Percentiles rank a stretch among this genome's conserved stretches.
These are phyloP conservation scores for Neopestalotiopsis sp. DNA, from an alignment of 2,329 filamentous ascomycete species.

Conservation along the genomic window DNA sequence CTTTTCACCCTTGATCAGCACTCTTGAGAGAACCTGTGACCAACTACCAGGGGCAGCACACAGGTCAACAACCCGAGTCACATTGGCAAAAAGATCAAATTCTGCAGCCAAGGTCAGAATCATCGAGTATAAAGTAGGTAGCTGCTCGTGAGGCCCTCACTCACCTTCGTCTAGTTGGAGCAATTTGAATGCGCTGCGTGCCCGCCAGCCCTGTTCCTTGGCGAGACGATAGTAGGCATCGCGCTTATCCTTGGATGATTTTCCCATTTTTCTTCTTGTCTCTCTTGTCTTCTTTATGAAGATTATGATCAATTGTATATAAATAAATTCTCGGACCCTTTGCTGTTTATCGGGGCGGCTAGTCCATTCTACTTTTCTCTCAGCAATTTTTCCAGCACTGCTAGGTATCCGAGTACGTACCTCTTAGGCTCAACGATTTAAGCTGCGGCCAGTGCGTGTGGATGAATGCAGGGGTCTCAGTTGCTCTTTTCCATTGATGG, in stretches of 20 bases:
- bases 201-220: slow-evolving; percentile 98
- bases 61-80: slow-evolving; percentile 91
- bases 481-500: background rate
- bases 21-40: slow-evolving; percentile 94
- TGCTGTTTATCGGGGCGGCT: background rate
- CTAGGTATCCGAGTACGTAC: background rate
- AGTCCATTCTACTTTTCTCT: slow-evolving; percentile 11
- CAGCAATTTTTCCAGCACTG: slow-evolving; percentile 21
- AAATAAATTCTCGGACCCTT: slow-evolving; percentile 6
- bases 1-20: slow-evolving; percentile 90
- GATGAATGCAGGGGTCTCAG: background rate
- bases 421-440: slow-evolving; percentile 28
- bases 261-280: slow-evolving; percentile 68
- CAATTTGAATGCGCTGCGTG: slow-evolving; percentile 94
- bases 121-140: background rate
- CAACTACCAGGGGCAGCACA: slow-evolving; percentile 96
- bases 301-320: slow-evolving; percentile 17
- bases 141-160: background rate
- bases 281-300: background rate
- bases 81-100: slow-evolving; percentile 90
- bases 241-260: slow-evolving; percentile 98
- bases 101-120: slow-evolving; percentile 54
- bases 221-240: slow-evolving; percentile 97
- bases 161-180: slow-evolving; percentile 86
- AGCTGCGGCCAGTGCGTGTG: slow-evolving; percentile 33